These are phyloP conservation scores for Geotrichum siamense DNA, from an alignment of 1,139 yeast species.

Conservation along the genomic window DNA sequence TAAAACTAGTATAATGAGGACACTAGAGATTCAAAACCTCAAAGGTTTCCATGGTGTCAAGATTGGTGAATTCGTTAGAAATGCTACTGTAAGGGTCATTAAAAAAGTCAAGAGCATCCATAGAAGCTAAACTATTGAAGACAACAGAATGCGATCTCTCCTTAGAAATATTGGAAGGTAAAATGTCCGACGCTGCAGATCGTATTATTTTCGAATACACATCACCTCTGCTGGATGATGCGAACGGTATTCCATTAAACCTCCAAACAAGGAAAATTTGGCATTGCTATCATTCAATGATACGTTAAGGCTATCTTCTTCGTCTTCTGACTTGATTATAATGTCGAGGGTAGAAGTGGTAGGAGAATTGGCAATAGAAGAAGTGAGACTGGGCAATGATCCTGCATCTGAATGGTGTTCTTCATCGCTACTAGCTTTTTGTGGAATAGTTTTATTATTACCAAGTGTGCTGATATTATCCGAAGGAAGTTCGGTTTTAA, in stretches of 20 bases:
- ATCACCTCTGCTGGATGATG: slow-evolving; percentile 43
- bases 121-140: slow-evolving; percentile 20
- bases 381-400: slow-evolving; percentile 27
- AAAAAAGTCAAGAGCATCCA: slow-evolving; percentile 19
- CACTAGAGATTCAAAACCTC: slow-evolving; percentile 22
- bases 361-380: slow-evolving; percentile 28
- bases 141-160: slow-evolving; percentile 16
- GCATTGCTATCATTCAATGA: slow-evolving; percentile 8
- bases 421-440: neutral
- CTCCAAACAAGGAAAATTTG: slow-evolving; percentile 18
- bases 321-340: slow-evolving; percentile 16
- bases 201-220: slow-evolving; percentile 25
- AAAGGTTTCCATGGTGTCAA: slow-evolving; percentile 17
- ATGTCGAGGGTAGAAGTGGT: slow-evolving; percentile 15
- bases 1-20: neutral
- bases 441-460: neutral
- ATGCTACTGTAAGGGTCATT: slow-evolving; percentile 12
- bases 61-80: slow-evolving; percentile 11
- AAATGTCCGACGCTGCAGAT: slow-evolving; percentile 41
- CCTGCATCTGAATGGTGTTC: slow-evolving; percentile 15
- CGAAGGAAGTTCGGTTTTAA: slow-evolving; percentile 2
- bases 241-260: slow-evolving; percentile 29
- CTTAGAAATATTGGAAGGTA: slow-evolving; percentile 23
- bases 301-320: slow-evolving; percentile 10
- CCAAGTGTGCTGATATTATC: neutral